phyloP scores from a whole-genome alignment of 1,284 basidiomycete species.

The Pyrrhoderma noxium region DNA sequence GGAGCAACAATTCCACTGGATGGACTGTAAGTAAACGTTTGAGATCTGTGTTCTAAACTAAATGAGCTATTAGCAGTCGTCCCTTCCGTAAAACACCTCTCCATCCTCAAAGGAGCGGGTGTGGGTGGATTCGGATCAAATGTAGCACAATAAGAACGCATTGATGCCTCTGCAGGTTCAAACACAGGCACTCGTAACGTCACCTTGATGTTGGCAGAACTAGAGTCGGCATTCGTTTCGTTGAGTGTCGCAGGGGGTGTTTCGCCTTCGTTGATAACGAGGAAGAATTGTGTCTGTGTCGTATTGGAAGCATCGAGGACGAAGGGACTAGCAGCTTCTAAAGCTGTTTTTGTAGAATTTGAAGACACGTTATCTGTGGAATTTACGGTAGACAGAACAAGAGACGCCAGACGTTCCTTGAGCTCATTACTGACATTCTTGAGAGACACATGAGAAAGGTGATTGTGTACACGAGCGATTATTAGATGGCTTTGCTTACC shows the following conservation, averaged over 20 bases:
- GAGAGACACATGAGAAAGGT: background rate
- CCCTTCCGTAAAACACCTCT: conserved; percentile 31
- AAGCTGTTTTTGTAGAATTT: conserved; percentile 20
- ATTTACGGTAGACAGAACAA: conserved; percentile 33
- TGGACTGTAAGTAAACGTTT: conserved; percentile 50
- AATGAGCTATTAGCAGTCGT: conserved; percentile 19
- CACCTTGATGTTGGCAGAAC: conserved; percentile 30
- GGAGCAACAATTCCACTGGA: conserved; percentile 43
- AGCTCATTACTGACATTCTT: background rate
- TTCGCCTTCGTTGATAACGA: conserved; percentile 29
- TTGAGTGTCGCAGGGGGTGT: conserved; percentile 8
- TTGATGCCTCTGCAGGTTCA: conserved; percentile 29
- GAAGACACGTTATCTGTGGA: conserved; percentile 3
- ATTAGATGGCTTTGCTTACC: conserved; percentile 28
- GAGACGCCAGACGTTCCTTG: conserved; percentile 37
- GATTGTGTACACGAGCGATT: conserved; percentile 8
- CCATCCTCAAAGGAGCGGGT: conserved; percentile 43
- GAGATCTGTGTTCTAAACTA: conserved; percentile 35
- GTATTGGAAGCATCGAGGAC: conserved; percentile 49
- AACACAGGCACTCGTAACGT: conserved; percentile 41
- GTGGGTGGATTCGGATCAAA: conserved; percentile 45
- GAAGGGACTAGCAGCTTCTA: conserved; percentile 31
- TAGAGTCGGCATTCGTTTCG: conserved; percentile 14
- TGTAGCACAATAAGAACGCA: conserved; percentile 49
- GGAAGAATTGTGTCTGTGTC: conserved; percentile 44